Conservation (phyloP, 2,329 filamentous ascomycete genomes). For the Tetracladium maxilliforme region DNA sequence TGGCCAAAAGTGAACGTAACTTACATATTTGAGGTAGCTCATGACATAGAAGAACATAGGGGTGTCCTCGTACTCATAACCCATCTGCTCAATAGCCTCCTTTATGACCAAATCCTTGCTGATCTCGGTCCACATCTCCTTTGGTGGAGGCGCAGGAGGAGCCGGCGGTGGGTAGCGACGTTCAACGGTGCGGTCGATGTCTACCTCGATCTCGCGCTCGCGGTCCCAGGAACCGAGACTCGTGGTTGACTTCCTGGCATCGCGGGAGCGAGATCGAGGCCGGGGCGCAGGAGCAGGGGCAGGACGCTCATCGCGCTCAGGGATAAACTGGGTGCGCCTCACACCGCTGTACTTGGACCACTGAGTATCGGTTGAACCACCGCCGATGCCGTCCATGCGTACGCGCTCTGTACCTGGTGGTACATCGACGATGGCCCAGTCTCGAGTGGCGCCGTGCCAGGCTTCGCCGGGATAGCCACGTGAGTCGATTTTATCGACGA, state of each 20-base stretch:
- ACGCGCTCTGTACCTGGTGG: constrained; percentile 72
- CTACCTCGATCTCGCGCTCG: constrained; percentile 34
- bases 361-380: constrained; percentile 59
- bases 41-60: constrained; percentile 85
- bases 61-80: constrained; percentile 85
- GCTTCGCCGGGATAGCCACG: constrained; percentile 60
- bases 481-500: constrained; percentile 30
- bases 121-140: constrained; percentile 90
- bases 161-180: constrained; percentile 19
- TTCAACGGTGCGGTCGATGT: constrained; percentile 33
- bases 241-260: too few species aligned
- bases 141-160: constrained; percentile 16
- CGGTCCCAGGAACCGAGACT: constrained; percentile 13
- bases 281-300: constrained; percentile 7
- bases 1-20: constrained; percentile 19
- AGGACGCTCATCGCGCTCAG: constrained; percentile 40
- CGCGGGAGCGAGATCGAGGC: neutral
- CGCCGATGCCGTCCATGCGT: constrained; percentile 67
- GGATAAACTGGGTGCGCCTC: constrained; percentile 57
- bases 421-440: constrained; percentile 73
- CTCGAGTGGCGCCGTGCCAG: constrained; percentile 56
- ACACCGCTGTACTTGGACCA: constrained; percentile 73
- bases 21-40: constrained; percentile 76
- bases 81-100: constrained; percentile 72
- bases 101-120: constrained; percentile 81